Base-by-base conservation (phyloP, 768 basidiomycete genomes). In the Macrolepiota dolichaula region DNA sequence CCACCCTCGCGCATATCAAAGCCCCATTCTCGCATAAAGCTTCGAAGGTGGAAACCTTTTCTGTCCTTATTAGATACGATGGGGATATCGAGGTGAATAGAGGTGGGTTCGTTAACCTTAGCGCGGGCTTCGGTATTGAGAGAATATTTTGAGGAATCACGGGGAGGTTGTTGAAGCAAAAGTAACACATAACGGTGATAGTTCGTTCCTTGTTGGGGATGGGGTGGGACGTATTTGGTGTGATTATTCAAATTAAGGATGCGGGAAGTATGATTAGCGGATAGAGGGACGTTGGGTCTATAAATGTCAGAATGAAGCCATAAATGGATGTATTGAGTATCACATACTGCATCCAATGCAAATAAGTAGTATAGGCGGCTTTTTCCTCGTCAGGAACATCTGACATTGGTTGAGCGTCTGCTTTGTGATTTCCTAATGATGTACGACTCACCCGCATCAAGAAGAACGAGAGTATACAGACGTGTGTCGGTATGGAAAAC, bases 181-280 rank as follows among this genome's bases (percentile, higher is more conserved):
- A 96, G 76, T 47, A 89, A 66, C 9, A 86, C 83, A 72, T 96
- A 97, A 63, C 96, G 93, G 74, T 99, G 96, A 74, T 92, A 94
- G 0, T 86, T 85, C 11, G 94, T 89, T 53, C 95, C 94, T 38
- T 83, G 83, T 70, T 94, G 91, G 2, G 96, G 96, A 65, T 97
- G 94, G 3, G 96, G 97, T 4, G 96, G 91, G 64, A 96, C 78
- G 72, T 96, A 98, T 25, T 76, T 75, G 5, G 89, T 90, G 70
- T 91, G 89, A 1, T 78, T 72, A 63, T 83, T 77, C 55, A 80
- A 68, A 38, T 78, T 68, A 2, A 73, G 65, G 55, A 85, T 71
- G 51, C 77, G 77, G 65, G 69, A 58, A 66, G 75, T 72, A 66
- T 69, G 78, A n/a, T 76, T 77, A 0, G 84, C 85, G 51, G 87